Evolutionary conservation across 495 filamentous ascomycete species (phyloP).

Genomic region (Tuber umbilicatum): DNA sequence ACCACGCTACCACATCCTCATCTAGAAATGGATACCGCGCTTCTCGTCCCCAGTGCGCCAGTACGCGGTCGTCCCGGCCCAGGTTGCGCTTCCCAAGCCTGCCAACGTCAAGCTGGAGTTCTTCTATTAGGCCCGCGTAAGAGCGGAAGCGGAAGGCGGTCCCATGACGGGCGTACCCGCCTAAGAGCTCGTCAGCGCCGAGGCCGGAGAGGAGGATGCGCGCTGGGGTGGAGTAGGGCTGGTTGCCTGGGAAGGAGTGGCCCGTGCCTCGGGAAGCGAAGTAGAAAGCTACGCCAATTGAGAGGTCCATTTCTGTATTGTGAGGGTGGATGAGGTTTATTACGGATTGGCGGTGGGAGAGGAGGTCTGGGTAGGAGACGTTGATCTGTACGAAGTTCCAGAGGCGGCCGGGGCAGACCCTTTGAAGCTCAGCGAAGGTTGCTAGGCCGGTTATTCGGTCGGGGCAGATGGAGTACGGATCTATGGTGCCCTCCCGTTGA

Average conservation of each 20-base stretch:
- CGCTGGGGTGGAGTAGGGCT: slow-evolving; percentile 60
- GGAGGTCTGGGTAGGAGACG: slow-evolving; percentile 68
- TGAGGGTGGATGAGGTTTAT: slow-evolving; percentile 79
- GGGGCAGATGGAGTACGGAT: slow-evolving; percentile 72
- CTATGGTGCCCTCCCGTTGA: slow-evolving; percentile 12
- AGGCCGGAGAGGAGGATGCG: slow-evolving; percentile 86
- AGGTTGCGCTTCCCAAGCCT: slow-evolving; percentile 88
- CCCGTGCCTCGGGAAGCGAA: slow-evolving; percentile 82
- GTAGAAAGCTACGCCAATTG: slow-evolving; percentile 87
- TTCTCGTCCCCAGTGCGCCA: slow-evolving; percentile 84
- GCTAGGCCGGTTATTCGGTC: slow-evolving; percentile 79
- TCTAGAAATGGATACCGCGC: slow-evolving; percentile 88
- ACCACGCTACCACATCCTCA: slow-evolving; percentile 76
- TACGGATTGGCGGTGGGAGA: slow-evolving; percentile 61
- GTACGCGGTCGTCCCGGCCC: slow-evolving; percentile 85
- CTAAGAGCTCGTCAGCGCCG: slow-evolving; percentile 93
- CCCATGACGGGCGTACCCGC: slow-evolving; percentile 80
- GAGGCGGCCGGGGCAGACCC: slow-evolving; percentile 60
- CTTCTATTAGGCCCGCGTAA: slow-evolving; percentile 58
- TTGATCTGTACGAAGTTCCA: slow-evolving; percentile 84
- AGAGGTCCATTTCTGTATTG: slow-evolving; percentile 97
- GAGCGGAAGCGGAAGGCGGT: slow-evolving; percentile 61
- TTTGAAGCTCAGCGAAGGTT: slow-evolving; percentile 64
- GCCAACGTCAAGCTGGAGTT: slow-evolving; percentile 78
- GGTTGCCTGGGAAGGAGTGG: slow-evolving; percentile 25